Conservation (phyloP, 2,329 filamentous ascomycete species). For the Clonostachys solani region DNA sequence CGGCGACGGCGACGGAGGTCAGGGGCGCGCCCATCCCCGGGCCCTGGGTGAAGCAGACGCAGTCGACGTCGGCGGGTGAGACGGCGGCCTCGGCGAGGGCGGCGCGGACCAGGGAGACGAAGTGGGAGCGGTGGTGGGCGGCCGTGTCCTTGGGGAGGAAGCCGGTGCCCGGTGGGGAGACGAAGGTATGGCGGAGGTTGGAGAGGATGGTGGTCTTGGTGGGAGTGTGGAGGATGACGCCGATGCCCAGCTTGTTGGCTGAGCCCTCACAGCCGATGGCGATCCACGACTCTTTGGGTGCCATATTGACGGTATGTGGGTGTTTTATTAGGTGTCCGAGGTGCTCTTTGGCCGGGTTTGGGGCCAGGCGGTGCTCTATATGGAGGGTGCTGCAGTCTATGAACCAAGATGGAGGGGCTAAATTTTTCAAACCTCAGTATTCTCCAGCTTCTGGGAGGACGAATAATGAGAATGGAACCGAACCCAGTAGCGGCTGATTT, state of each 20-base stretch:
- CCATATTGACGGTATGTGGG: conserved; percentile 3
- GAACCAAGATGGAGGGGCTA: no score
- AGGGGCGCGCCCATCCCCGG: conserved; percentile 96
- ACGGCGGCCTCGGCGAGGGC: conserved; percentile 67
- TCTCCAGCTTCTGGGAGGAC: no score
- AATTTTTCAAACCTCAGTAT: no score
- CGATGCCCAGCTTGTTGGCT: conserved; percentile 95
- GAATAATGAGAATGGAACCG: no score
- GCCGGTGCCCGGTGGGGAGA: conserved; percentile 85
- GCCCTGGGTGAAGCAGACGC: conserved; percentile 92
- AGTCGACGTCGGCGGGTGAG: conserved; percentile 69
- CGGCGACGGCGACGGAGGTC: conserved; percentile 79
- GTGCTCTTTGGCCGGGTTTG: no score
- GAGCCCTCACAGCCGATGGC: conserved; percentile 75
- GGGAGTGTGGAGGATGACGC: conserved; percentile 75
- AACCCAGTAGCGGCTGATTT: no score
- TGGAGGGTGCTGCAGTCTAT: no score
- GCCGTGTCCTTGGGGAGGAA: conserved; percentile 98
- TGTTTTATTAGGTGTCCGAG: neutral
- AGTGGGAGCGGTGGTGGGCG: conserved; percentile 82
- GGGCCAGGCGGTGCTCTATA: no score
- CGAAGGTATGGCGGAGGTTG: conserved; percentile 92
- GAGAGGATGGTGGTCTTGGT: conserved; percentile 67
- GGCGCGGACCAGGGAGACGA: conserved; percentile 74
- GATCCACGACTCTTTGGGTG: conserved; percentile 35